Base-by-base conservation (phyloP, 2,329 filamentous ascomycete genomes). In the Botrytis fragariae region DNA sequence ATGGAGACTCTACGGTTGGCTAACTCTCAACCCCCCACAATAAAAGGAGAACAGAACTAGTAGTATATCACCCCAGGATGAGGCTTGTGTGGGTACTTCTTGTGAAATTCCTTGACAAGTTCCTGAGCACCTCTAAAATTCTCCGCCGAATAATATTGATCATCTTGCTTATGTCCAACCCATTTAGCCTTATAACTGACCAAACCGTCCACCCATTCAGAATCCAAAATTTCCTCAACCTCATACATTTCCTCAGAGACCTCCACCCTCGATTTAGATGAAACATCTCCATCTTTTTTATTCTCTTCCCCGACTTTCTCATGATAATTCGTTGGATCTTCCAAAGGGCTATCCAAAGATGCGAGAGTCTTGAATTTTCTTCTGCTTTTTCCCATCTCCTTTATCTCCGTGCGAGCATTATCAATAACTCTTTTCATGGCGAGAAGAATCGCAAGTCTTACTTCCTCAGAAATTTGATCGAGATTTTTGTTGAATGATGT, bases 1-100 rank as follows among this genome's bases (percentile, higher is more conserved):
- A 0, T 1, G 6, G 3, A 29, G 5, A 57, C 6, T 2, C 14
- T 16, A 14, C 6, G 12, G 5, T 5, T 25, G 10, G 1, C 48
- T 4, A 51, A 44, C 22, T 63, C 4, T 22, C 18, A 2, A 29
- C 8, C 25, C 22, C 37, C 42, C 39, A n/a, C 1, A 1, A 4
- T 2, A 29, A 32, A 0, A n/a, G 35, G 1, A 37, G n/a, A 29
- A 29, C 8, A 57, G 10, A 25, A 18, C n/a, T n/a, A 63, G 8
- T 32, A 22, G 9, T 44, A 44, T 5, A 16, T 25, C 4, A 14
- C 2, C 18, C 16, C 12, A 25, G 42, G 42, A 7, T 5, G 5
- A 35, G 62, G 62, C 25, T 48, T 65, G 5, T 22, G 42, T 16
- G 42, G 42, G 22, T 35, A 35, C 3, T 35, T 44, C 9, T 14